phyloP scores from a whole-genome alignment of 257 asterid genomes.

The Solanum sejunctum region DNA sequence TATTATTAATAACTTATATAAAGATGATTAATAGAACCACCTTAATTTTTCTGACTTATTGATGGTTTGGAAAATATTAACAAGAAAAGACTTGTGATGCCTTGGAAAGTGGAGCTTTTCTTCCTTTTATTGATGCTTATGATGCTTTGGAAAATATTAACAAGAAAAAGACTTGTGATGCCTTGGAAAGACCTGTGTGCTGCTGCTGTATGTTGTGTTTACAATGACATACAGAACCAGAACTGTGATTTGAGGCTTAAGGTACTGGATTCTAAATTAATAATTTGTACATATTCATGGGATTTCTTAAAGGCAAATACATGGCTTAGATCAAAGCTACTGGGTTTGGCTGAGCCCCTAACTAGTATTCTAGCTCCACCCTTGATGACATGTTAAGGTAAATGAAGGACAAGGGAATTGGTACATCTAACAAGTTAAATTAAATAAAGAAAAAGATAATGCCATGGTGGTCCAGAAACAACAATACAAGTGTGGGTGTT shows the following conservation, averaged over 20 bases:
- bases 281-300: not conserved
- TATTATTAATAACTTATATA: not conserved
- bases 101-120: not conserved
- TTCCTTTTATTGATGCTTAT: not conserved
- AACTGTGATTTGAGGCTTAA: not conserved
- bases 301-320: not conserved
- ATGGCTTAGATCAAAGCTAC: not conserved
- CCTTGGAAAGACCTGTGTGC: not conserved
- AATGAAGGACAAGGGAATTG: not conserved
- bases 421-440: not conserved
- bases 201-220: not conserved
- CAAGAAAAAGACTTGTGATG: not conserved
- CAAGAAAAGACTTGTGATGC: not conserved
- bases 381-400: not conserved
- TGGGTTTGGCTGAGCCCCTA: not conserved
- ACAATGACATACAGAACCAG: not conserved
- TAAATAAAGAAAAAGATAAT: not conserved
- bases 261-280: not conserved
- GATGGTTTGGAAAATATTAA: not conserved
- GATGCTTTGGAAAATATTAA: not conserved
- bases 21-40: not conserved
- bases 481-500: not conserved
- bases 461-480: not conserved
- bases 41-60: not conserved
- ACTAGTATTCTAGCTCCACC: not conserved